Percentiles rank a stretch among this genome's conserved stretches.
Conservation (phyloP, 495 filamentous ascomycete genomes). For the Talaromyces nanjingensis region DNA sequence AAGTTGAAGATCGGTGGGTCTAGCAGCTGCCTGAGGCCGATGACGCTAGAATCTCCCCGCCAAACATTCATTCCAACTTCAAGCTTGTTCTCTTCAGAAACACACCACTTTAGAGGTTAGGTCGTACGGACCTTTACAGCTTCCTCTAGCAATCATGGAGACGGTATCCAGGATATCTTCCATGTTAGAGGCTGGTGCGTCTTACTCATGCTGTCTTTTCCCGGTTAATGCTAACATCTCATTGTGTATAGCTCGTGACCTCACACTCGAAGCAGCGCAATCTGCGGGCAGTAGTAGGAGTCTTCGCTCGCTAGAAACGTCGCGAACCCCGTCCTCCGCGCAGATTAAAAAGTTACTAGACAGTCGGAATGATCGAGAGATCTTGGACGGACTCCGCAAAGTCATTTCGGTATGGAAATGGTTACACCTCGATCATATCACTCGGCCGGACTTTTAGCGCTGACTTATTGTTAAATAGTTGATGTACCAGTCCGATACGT, state of each 20-base stretch:
- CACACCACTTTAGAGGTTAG: not conserved
- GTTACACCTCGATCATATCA: not conserved
- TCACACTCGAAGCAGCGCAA: constrained; percentile 93
- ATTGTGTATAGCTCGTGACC: constrained; percentile 66
- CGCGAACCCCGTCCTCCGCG: constrained; percentile 38
- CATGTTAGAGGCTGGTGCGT: constrained; percentile 82
- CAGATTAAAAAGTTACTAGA: constrained; percentile 94
- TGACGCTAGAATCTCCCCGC: not conserved
- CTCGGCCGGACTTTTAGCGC: not conserved
- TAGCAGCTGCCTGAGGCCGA: not conserved
- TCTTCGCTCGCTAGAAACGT: constrained; percentile 33
- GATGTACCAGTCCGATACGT: constrained; percentile 83
- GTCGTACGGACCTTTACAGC: not conserved
- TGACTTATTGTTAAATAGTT: constrained; percentile 46
- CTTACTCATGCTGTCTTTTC: constrained; percentile 1
- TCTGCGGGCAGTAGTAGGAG: constrained; percentile 51
- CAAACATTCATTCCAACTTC: not conserved
- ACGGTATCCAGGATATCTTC: constrained; percentile 92
- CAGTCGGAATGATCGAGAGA: constrained; percentile 86
- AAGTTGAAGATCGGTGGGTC: not conserved
- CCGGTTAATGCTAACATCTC: not conserved
- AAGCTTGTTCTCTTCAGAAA: not conserved
- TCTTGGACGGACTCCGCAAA: constrained; percentile 83
- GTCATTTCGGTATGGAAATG: constrained; percentile 69
- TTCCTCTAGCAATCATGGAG: constrained; percentile 57